These are phyloP conservation scores for Dipodascus albidus DNA, from an alignment of 805 yeast genomes.

Conservation along the genomic window DNA sequence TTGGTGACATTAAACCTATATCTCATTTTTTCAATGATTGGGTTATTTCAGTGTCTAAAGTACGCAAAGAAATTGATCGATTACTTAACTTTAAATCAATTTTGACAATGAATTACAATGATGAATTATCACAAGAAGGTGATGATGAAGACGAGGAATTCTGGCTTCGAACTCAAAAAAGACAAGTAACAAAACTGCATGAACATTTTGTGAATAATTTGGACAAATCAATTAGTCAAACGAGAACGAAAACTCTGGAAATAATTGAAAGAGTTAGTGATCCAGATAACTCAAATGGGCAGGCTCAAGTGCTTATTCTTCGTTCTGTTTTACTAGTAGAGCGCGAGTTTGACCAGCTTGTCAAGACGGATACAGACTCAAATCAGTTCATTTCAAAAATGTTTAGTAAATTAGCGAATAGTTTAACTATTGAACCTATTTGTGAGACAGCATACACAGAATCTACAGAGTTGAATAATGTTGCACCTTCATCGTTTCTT, in stretches of 20 bases:
- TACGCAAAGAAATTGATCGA: background rate
- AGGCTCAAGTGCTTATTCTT: background rate
- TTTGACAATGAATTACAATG: background rate
- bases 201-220: background rate
- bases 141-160: background rate
- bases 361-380: background rate
- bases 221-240: background rate
- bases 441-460: background rate
- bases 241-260: background rate
- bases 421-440: background rate
- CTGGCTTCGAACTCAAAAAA: background rate
- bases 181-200: background rate
- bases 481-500: background rate
- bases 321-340: background rate
- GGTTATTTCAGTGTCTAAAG: background rate
- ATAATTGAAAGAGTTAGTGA: background rate
- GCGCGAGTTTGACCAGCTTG: background rate
- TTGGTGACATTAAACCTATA: background rate
- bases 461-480: background rate
- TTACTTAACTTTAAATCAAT: background rate
- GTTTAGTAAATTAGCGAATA: background rate
- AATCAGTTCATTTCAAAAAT: background rate
- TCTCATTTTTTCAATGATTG: background rate
- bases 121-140: background rate
- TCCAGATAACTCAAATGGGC: background rate